Evolutionary conservation across 306 rosid species (phyloP).

Genomic region (Mimosa pudica): DNA sequence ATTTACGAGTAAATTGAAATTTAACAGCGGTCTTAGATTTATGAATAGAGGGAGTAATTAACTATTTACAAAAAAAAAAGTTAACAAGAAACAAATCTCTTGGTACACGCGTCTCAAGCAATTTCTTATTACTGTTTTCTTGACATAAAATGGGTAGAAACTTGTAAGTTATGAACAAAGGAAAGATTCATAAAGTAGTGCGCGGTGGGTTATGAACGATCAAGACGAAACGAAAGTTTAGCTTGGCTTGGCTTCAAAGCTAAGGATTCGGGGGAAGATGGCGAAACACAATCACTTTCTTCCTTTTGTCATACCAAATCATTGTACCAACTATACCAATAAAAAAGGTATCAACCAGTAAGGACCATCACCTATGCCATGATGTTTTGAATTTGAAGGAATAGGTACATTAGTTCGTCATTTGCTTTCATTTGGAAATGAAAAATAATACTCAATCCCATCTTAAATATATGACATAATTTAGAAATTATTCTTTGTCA

Average conservation of each 20-base stretch:
- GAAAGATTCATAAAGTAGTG: not conserved
- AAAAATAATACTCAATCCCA: not conserved
- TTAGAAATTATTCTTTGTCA: no score
- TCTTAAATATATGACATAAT: no score
- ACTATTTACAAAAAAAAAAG: not conserved
- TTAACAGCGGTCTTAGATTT: no score
- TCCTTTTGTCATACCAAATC: not conserved
- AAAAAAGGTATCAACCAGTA: not conserved
- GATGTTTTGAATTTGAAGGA: conserved; percentile 8
- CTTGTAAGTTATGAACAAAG: not conserved
- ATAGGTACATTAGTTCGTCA: conserved; percentile 34
- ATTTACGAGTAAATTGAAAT: no score
- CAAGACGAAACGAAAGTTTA: conserved; percentile 20
- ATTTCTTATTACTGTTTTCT: not conserved
- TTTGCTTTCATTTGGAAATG: conserved; percentile 40
- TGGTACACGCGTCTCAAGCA: not conserved
- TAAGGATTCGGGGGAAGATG: conserved; percentile 33
- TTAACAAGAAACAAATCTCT: not conserved
- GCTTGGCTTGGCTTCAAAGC: conserved; percentile 58
- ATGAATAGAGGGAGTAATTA: no score
- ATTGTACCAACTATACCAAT: conserved; percentile 12
- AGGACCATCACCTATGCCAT: not conserved
- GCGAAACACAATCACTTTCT: conserved; percentile 23
- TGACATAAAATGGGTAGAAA: not conserved
- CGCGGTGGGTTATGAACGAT: not conserved